Evolutionary conservation across 345 rosid species (phyloP), one percentile per base, ranked within the genome.

Genomic region (Salix brachista): DNA sequence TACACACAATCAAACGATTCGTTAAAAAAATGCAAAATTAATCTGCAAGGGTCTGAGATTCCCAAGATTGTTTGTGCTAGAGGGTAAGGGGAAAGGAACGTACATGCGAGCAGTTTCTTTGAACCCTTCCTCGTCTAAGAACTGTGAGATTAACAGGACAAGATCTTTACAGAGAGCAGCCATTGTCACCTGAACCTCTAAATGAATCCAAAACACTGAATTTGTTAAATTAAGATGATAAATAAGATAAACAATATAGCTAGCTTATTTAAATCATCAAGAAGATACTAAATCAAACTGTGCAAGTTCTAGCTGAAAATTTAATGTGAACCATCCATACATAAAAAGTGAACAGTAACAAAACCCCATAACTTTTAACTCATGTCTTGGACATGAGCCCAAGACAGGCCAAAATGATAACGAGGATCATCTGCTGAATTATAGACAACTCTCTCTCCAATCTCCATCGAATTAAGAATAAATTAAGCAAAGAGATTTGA

Each of bases 141-240:
- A 85, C 86, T 86, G 91, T 66, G 86, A 77, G 77, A 85, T 80
- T 54, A 86, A 58, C 73, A 81, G 80, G 71, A 83, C 78, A 17
- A 85, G 82, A 42, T 85, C 87, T 71, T 42, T 75, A 58, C 39
- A 41, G 13, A 80, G 87, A 80, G 79, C 17, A 62, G 85, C 70
- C 87, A 82, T 84, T 16, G n/a, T 39, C 52, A n/a, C 56, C 70
- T 32, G 37, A 74, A 30, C 36, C 62, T 28, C 30, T 44, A 74
- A 32, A 30, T 19, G 21, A 32, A 17, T 46, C 37, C 46, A 65
- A 66, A 30, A 50, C 78, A 14, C n/a, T 10, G 23, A 37, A 58
- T 14, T 62, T 72, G 36, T 21, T 34, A 56, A 44, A 37, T 26
- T 52, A 50, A n/a, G 28, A 32, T 71, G 26, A 71, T 50, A 19